Conservation (phyloP, 345 rosid genomes). For the Salix koriyanagi region DNA sequence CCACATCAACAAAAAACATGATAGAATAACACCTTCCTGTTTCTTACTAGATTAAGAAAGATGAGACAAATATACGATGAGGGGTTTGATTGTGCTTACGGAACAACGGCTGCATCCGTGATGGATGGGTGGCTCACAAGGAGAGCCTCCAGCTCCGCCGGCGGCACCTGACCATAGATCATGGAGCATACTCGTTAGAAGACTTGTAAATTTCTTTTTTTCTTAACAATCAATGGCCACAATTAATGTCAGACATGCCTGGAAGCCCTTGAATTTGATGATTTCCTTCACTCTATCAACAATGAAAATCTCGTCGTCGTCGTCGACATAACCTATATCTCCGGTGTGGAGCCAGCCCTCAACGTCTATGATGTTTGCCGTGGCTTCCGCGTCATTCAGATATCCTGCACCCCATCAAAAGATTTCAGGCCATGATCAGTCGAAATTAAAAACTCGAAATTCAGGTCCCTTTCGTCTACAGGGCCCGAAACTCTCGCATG, state of each 20-base stretch:
- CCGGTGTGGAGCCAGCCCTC: constrained; percentile 97
- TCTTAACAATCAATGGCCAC: no score
- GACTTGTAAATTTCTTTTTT: no score
- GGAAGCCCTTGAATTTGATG: constrained; percentile 92
- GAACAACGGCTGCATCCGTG: constrained; percentile 89
- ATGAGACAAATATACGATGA: neutral
- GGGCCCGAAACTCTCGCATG: neutral
- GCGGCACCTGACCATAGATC: constrained; percentile 54
- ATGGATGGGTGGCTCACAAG: constrained; percentile 62
- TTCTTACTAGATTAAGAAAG: no score
- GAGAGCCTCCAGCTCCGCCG: constrained; percentile 88
- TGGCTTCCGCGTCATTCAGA: constrained; percentile 63
- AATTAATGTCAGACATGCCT: constrained; percentile 29
- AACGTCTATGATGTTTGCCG: constrained; percentile 58
- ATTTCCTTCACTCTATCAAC: constrained; percentile 84
- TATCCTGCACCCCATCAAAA: constrained; percentile 39
- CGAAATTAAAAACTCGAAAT: no score
- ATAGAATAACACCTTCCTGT: no score
- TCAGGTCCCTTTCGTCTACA: no score
- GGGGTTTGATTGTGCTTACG: constrained; percentile 41
- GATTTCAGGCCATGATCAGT: no score
- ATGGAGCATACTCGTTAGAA: no score
- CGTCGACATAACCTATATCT: constrained; percentile 80
- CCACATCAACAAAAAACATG: no score
- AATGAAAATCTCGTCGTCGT: constrained; percentile 75